phyloP scores from a whole-genome alignment of 768 basidiomycete species.

The Naganishia randhawae region DNA sequence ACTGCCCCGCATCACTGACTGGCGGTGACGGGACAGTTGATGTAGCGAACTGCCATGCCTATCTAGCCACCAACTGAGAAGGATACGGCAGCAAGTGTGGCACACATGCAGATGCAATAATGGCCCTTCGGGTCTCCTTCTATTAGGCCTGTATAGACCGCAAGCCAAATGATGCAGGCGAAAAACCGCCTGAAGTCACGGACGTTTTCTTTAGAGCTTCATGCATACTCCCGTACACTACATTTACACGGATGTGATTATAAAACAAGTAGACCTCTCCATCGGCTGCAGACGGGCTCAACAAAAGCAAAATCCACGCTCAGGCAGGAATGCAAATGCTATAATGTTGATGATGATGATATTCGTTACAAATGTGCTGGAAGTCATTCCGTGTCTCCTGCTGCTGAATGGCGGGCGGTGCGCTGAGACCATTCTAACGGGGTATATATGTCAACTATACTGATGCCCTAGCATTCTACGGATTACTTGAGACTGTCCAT shows the following conservation, averaged over 20 bases:
- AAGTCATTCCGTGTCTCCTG: neutral
- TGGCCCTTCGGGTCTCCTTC: no score
- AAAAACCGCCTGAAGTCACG: neutral
- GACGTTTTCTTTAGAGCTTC: neutral
- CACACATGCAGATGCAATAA: no score
- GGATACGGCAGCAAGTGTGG: no score
- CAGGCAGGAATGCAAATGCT: neutral
- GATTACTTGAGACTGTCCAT: neutral
- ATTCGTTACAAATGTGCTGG: constrained; percentile 2
- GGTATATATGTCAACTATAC: constrained; percentile 1
- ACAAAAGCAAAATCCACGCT: neutral
- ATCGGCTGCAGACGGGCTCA: neutral
- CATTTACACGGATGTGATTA: neutral
- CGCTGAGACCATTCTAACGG: neutral
- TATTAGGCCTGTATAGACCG: neutral
- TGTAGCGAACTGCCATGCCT: no score
- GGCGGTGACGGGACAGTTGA: no score
- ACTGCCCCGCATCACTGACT: no score
- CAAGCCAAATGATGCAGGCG: neutral
- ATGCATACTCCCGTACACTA: neutral
- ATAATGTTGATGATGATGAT: neutral
- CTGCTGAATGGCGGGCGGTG: neutral
- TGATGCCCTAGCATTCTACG: neutral
- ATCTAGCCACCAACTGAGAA: no score
- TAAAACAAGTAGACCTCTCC: neutral